These are phyloP conservation scores for Torulaspora quercuum DNA, from an alignment of 805 yeast genomes.

Conservation along the genomic window DNA sequence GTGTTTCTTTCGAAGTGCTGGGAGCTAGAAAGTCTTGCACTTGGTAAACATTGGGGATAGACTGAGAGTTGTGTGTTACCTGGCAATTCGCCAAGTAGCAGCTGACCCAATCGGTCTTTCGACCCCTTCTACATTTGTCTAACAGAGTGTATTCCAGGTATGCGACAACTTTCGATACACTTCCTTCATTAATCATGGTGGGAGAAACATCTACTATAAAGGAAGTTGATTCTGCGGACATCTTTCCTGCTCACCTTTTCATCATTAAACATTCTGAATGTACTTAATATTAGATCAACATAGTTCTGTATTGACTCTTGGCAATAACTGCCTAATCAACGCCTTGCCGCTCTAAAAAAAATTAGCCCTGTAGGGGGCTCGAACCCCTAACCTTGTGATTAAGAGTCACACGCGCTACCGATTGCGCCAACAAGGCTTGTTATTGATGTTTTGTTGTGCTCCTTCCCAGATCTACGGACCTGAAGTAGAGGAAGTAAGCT, in stretches of 20 bases:
- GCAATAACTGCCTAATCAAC: too few relatives aligned
- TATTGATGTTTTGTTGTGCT: too few relatives aligned
- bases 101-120: slow-evolving; percentile 34
- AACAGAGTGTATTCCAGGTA: slow-evolving; percentile 30
- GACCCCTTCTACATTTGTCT: slow-evolving; percentile 27
- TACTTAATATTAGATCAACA: too few relatives aligned
- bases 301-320: too few relatives aligned
- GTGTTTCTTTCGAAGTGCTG: slow-evolving; percentile 15
- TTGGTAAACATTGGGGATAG: slow-evolving; percentile 24
- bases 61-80: slow-evolving; percentile 18
- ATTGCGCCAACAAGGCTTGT: slow-evolving; percentile 28
- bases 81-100: slow-evolving; percentile 24
- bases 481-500: too few relatives aligned
- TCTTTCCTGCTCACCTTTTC: background rate
- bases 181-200: slow-evolving; percentile 18
- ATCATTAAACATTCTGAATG: background rate
- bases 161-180: slow-evolving; percentile 19
- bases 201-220: slow-evolving; percentile 30
- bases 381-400: slow-evolving; percentile 30
- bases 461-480: too few relatives aligned
- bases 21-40: slow-evolving; percentile 26
- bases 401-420: slow-evolving; percentile 31
- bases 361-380: slow-evolving; percentile 29
- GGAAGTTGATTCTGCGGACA: slow-evolving; percentile 28
- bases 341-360: too few relatives aligned